Conservation (phyloP, 169 alveolate species). For the Babesia caballi region DNA sequence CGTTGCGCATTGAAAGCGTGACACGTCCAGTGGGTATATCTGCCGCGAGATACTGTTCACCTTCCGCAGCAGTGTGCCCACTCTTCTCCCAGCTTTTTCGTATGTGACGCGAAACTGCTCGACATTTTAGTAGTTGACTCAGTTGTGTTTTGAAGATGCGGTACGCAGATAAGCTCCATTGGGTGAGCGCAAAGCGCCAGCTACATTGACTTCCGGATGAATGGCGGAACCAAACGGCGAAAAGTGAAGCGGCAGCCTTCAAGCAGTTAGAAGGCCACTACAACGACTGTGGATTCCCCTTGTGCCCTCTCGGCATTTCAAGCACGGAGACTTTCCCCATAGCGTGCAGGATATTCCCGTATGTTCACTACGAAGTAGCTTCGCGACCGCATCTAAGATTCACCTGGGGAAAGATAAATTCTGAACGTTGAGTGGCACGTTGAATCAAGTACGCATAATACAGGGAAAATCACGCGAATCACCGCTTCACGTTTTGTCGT, state of each 20-base stretch:
- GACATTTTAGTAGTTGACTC: background rate
- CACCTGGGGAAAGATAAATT: background rate
- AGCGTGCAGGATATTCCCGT: conserved; percentile 36
- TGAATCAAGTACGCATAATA: too few relatives aligned
- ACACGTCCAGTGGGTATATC: too few relatives aligned
- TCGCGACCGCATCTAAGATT: conserved; percentile 38
- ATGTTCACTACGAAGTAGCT: conserved; percentile 53
- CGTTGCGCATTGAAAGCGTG: conserved; percentile 3
- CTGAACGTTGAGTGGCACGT: too few relatives aligned
- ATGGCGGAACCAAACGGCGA: conserved; percentile 29
- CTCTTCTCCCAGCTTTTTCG: too few relatives aligned
- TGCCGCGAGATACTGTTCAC: too few relatives aligned
- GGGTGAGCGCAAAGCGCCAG: conserved; percentile 49
- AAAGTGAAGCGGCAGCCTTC: conserved; percentile 9
- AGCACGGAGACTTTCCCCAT: conserved; percentile 60
- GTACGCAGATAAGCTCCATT: conserved; percentile 58
- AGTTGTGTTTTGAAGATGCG: conserved; percentile 19
- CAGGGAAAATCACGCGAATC: too few relatives aligned
- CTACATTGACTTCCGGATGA: conserved; percentile 31
- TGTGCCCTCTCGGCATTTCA: conserved; percentile 45
- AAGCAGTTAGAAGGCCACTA: conserved; percentile 10
- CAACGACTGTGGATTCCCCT: conserved; percentile 44
- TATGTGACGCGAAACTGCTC: too few relatives aligned
- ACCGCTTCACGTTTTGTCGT: too few relatives aligned
- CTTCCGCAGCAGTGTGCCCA: too few relatives aligned